These are phyloP conservation scores for Botrytis tulipae DNA, from an alignment of 2,329 filamentous ascomycete genomes.

Conservation along the genomic window DNA sequence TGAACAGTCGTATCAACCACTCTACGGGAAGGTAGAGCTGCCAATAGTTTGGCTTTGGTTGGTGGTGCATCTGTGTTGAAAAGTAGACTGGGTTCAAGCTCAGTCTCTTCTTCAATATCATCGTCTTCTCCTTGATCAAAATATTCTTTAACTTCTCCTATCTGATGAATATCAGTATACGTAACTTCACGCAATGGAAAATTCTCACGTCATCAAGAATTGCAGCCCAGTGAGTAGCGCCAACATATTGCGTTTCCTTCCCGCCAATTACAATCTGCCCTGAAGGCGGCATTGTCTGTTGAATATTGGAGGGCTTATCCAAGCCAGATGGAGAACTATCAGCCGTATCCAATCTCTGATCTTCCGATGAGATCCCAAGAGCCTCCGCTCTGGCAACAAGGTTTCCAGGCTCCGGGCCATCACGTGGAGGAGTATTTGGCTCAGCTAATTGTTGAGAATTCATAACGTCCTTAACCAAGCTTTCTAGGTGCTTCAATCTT, in stretches of 20 bases:
- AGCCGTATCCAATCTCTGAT: not conserved
- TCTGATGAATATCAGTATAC: conserved; percentile 42
- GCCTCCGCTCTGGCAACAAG: not conserved
- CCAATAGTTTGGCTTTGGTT: conserved; percentile 48
- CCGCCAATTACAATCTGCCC: conserved; percentile 48
- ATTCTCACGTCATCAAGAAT: conserved; percentile 56
- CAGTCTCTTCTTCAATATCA: conserved; percentile 37
- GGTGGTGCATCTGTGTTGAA: conserved; percentile 41
- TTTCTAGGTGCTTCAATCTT: conserved; percentile 54
- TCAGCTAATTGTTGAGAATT: conserved; percentile 21
- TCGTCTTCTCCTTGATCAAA: conserved; percentile 47
- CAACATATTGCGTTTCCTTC: conserved; percentile 52
- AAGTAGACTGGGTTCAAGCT: conserved; percentile 41
- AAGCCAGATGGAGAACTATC: not conserved
- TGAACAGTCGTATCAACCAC: conserved; percentile 52
- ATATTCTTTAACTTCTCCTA: conserved; percentile 58
- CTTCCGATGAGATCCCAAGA: not conserved
- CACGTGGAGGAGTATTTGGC: not conserved
- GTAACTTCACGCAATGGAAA: not conserved
- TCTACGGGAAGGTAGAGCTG: conserved; percentile 47
- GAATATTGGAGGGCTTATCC: not conserved
- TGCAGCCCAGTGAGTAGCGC: conserved; percentile 59
- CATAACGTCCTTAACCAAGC: conserved; percentile 57
- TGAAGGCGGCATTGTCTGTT: not conserved
- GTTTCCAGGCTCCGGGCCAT: not conserved